These are phyloP conservation scores for Penicillium herquei DNA, from an alignment of 495 filamentous ascomycete genomes.

Conservation along the genomic window DNA sequence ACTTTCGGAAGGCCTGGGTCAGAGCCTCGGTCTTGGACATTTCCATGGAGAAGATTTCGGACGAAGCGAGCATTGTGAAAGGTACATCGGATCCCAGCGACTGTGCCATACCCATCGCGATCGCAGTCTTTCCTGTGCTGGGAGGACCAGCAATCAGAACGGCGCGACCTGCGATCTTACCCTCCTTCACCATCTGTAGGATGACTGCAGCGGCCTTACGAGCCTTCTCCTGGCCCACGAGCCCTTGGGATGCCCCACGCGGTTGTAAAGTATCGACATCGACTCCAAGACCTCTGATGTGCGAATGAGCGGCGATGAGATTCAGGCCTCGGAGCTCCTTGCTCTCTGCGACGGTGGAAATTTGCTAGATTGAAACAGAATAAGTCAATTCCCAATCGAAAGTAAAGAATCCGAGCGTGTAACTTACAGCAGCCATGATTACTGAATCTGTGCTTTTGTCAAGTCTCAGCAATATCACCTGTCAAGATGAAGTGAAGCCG, in stretches of 20 bases:
- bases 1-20: slow-evolving; percentile 95
- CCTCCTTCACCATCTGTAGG: slow-evolving; percentile 96
- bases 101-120: slow-evolving; percentile 98
- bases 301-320: slow-evolving; percentile 96
- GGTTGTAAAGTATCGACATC: slow-evolving; percentile 89
- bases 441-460: background rate
- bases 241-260: slow-evolving; percentile 81
- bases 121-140: slow-evolving; percentile 97
- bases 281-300: slow-evolving; percentile 93
- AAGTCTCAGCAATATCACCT: background rate
- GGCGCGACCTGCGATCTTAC: slow-evolving; percentile 94
- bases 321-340: slow-evolving; percentile 93
- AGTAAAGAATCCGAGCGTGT: background rate
- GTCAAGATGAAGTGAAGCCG: background rate
- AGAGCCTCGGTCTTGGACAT: slow-evolving; percentile 99
- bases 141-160: slow-evolving; percentile 95
- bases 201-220: slow-evolving; percentile 95
- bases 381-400: background rate
- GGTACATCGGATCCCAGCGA: slow-evolving; percentile 90
- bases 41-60: slow-evolving; percentile 96
- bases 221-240: slow-evolving; percentile 95
- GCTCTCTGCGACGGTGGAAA: slow-evolving; percentile 89
- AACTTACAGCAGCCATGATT: background rate
- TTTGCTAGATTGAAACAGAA: slow-evolving; percentile 53
- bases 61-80: slow-evolving; percentile 92